Percentiles rank a stretch among this genome's conserved stretches.
Evolutionary conservation across 2,329 filamentous ascomycete species (phyloP).

Genomic region (Stagonosporopsis rhizophila): DNA sequence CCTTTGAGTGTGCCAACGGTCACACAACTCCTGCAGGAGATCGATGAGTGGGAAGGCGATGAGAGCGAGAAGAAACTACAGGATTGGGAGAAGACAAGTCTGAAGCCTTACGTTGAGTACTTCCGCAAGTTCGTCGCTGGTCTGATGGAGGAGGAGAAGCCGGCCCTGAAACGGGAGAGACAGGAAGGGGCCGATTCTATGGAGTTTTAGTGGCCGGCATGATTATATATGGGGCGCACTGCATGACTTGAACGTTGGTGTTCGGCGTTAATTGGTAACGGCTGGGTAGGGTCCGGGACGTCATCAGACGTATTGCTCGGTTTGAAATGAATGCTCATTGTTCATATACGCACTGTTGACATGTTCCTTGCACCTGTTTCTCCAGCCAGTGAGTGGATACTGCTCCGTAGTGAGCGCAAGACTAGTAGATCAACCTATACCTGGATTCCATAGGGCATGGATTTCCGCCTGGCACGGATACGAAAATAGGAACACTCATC

Average conservation of each 20-base stretch:
- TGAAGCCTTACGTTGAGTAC: slow-evolving; percentile 90
- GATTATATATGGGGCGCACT: not conserved
- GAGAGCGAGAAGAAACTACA: slow-evolving; percentile 64
- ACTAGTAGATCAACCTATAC: too few relatives aligned
- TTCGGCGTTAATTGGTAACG: not conserved
- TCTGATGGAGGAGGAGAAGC: slow-evolving; percentile 76
- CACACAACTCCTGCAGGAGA: slow-evolving; percentile 79
- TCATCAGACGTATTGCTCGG: not conserved
- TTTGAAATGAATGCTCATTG: not conserved
- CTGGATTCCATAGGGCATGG: too few relatives aligned
- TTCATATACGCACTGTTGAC: not conserved
- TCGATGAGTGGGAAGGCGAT: slow-evolving; percentile 76
- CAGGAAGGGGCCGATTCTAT: slow-evolving; percentile 64
- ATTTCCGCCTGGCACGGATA: too few relatives aligned
- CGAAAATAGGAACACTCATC: too few relatives aligned
- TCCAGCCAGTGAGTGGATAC: too few relatives aligned
- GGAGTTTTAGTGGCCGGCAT: slow-evolving; percentile 63
- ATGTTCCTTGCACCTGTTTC: too few relatives aligned
- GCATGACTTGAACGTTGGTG: slow-evolving; percentile 1
- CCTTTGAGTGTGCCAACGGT: slow-evolving; percentile 90
- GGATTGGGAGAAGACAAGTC: slow-evolving; percentile 96
- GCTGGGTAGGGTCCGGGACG: not conserved
- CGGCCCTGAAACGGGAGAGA: slow-evolving; percentile 59
- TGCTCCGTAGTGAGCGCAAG: too few relatives aligned
- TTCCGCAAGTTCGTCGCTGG: slow-evolving; percentile 82